phyloP scores from a whole-genome alignment of 768 basidiomycete genomes.

The Lactarius indigo region DNA sequence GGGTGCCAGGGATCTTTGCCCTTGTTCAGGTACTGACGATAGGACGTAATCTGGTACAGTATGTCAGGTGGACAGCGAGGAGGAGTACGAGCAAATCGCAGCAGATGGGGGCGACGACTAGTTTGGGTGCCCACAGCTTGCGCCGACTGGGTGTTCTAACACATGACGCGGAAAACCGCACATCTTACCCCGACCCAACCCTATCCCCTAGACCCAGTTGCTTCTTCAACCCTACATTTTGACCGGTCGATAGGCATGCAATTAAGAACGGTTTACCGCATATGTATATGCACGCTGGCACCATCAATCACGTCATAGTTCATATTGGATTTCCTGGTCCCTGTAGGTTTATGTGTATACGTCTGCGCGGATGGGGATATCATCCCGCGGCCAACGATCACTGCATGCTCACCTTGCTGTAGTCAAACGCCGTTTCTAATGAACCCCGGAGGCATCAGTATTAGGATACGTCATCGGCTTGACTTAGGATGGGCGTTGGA shows the following conservation, averaged over 20 bases:
- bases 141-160: not conserved
- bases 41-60: not conserved
- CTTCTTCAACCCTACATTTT: not conserved
- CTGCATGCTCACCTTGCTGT: not conserved
- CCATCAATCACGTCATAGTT: slow-evolving; percentile 7
- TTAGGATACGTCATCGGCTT: not conserved
- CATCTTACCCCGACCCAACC: not conserved
- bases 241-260: slow-evolving; percentile 3
- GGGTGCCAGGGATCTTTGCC: not conserved
- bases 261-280: not conserved
- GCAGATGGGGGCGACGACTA: not conserved
- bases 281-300: not conserved
- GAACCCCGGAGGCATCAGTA: not conserved
- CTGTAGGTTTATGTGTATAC: not conserved
- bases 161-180: not conserved
- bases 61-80: not conserved
- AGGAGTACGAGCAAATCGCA: not conserved
- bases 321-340: not conserved
- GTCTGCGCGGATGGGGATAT: not conserved
- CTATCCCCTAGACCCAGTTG: slow-evolving; percentile 2
- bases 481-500: not conserved
- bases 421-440: not conserved
- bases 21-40: not conserved
- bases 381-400: not conserved
- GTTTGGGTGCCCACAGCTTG: not conserved